Evolutionary conservation across 805 yeast species (phyloP).

Genomic region (Wickerhamiella slavikovae): DNA sequence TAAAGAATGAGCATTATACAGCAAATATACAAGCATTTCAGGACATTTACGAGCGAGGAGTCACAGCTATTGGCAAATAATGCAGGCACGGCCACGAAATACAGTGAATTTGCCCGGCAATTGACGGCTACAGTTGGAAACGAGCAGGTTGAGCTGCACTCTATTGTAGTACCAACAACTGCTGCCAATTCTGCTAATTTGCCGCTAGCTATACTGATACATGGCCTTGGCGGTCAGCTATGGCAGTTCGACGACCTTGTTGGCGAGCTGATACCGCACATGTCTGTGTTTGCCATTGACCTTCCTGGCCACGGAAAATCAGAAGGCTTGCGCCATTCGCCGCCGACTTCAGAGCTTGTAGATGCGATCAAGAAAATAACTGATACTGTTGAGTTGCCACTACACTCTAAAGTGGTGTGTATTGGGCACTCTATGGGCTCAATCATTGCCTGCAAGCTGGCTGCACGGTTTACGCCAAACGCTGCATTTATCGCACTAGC

Average conservation of each 20-base stretch:
- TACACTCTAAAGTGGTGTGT: constrained; percentile 45
- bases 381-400: constrained; percentile 15
- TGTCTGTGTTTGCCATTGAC: constrained; percentile 51
- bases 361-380: constrained; percentile 5
- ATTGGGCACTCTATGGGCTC: constrained; percentile 5
- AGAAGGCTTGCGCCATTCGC: constrained; percentile 6
- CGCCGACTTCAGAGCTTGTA: constrained; percentile 6
- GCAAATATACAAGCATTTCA: too few relatives aligned
- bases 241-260: constrained; percentile 65
- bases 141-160: too few relatives aligned
- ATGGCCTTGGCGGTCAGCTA: constrained; percentile 82
- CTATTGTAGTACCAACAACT: too few relatives aligned
- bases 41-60: too few relatives aligned
- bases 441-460: constrained; percentile 22
- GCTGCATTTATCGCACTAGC: too few relatives aligned
- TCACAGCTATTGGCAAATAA: too few relatives aligned
- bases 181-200: too few relatives aligned
- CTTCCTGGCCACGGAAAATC: constrained; percentile 69
- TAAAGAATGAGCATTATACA: too few relatives aligned
- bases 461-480: too few relatives aligned
- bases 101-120: too few relatives aligned
- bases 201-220: constrained; percentile 50
- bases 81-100: too few relatives aligned
- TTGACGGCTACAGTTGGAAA: too few relatives aligned
- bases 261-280: constrained; percentile 37